Evolutionary conservation across 129 eudicot genomes (phyloP), one percentile per base, ranked within the genome.

Genomic region (Flaveria linearis): DNA sequence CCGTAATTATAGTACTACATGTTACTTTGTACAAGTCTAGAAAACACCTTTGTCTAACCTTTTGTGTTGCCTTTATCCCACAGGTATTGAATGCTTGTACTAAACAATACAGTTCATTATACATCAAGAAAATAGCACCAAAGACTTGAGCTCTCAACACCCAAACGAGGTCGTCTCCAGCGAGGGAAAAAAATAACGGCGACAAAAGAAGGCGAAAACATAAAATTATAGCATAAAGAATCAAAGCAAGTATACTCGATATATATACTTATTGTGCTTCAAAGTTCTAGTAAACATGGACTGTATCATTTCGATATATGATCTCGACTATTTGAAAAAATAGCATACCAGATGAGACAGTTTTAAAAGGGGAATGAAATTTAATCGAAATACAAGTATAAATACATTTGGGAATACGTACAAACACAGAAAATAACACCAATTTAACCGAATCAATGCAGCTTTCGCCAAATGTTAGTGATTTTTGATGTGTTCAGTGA

Each of bases 391-490:
- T 36, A 36, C 41, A 5, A 36, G 41, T 5, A 36, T 36, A 36
- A 53, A 67, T 68, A 78, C 82, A 69, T 78, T 69, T 69, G 11
- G 9, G 30, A 45, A 41, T 46, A 47, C 15, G 15, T 50, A 46
- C 12, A 49, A n/a, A 13, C 15, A 18, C 12, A 9, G 4, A 61
- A 36, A 5, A 36, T 36, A 36, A 36, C 41, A 36, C 41, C 14
- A 53, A 22, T 41, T 11, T 53, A 70, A 60, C n/a, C 6, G 69
- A 33, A 41, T 76, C 82, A 92, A 18, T 93, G 86, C 41, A 89
- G 82, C 78, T 88, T 94, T 55, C 98, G 93, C 91, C 88, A 94
- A 26, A 94, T 77, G 67, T 72, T 28, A 42, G 85, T 79, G 36
- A 69, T 66, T 69, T 81, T 89, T 75, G 97, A 86, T 30, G 83